Evolutionary conservation across 352 stramenopile species (phyloP).

Genomic region (Ophiocytium majus): DNA sequence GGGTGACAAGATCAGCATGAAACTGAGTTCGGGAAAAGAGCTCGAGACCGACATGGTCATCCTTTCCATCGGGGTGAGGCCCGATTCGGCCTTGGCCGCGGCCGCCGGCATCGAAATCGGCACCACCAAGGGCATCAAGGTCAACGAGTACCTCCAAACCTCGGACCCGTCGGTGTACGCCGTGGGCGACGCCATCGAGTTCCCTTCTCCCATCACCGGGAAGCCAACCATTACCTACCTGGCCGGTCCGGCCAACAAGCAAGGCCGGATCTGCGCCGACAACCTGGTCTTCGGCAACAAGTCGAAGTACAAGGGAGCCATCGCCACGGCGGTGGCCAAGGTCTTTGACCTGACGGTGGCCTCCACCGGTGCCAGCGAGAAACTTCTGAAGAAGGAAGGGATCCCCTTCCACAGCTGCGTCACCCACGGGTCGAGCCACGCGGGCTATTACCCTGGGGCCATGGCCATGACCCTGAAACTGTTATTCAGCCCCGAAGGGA

Average conservation of each 20-base stretch:
- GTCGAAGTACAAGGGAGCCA: conserved; percentile 62
- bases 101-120: conserved; percentile 63
- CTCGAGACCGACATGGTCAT: conserved; percentile 65
- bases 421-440: conserved; percentile 54
- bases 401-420: neutral
- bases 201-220: conserved; percentile 25
- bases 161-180: conserved; percentile 62
- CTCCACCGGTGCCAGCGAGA: conserved; percentile 65
- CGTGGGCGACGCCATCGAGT: conserved; percentile 64
- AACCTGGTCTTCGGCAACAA: conserved; percentile 37
- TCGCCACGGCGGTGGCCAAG: conserved; percentile 61
- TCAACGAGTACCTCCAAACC: conserved; percentile 64
- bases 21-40: too few species aligned
- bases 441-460: conserved; percentile 64
- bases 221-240: conserved; percentile 57
- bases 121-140: conserved; percentile 59
- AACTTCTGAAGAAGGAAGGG: conserved; percentile 31
- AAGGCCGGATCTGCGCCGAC: conserved; percentile 65
- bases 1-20: too few species aligned
- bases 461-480: conserved; percentile 64
- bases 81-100: conserved; percentile 61
- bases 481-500: conserved; percentile 60
- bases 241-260: conserved; percentile 65
- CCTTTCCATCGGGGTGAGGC: conserved; percentile 63
- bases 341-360: conserved; percentile 65